Percentiles rank a stretch among this genome's conserved stretches.
Evolutionary conservation across 768 basidiomycete species (phyloP).

Genomic region (Lyophyllum shimeji): DNA sequence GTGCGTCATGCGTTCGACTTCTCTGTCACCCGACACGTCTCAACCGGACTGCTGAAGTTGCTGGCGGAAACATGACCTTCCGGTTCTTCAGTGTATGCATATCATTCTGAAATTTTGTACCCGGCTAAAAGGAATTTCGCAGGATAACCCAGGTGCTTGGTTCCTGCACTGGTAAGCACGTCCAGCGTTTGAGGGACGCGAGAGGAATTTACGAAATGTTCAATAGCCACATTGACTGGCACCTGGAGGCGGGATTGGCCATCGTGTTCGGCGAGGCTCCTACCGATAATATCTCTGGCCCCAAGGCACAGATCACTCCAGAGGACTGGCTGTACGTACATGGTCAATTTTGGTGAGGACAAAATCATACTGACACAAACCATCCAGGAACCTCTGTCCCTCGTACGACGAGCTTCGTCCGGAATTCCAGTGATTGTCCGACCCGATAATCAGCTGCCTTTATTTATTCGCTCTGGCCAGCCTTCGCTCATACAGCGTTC

Average conservation of each 20-base stretch:
- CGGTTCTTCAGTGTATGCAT: slow-evolving; percentile 32
- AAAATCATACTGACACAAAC: background rate
- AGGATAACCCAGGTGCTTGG: slow-evolving; percentile 53
- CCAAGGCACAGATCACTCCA: slow-evolving; percentile 17
- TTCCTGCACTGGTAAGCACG: slow-evolving; percentile 42
- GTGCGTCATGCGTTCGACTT: slow-evolving; percentile 2
- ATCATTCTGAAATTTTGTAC: background rate
- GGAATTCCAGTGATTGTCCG: slow-evolving; percentile 13
- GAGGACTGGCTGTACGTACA: slow-evolving; percentile 15
- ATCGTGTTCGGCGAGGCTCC: slow-evolving; percentile 36
- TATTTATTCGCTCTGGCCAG: no score
- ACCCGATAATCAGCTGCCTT: background rate
- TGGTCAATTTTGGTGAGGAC: background rate
- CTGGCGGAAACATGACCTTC: slow-evolving; percentile 39
- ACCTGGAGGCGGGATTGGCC: slow-evolving; percentile 40
- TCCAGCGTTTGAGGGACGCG: background rate
- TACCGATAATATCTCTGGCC: slow-evolving; percentile 16
- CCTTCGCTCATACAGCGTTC: no score
- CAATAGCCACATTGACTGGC: slow-evolving; percentile 53
- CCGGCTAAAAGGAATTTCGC: slow-evolving; percentile 13
- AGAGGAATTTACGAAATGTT: background rate
- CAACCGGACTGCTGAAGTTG: background rate
- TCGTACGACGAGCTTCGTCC: slow-evolving; percentile 10
- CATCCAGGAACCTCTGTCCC: slow-evolving; percentile 8
- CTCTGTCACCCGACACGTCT: background rate